Evolutionary conservation across 148 eudicot species (phyloP).

Genomic region (Nepenthes gracilis): DNA sequence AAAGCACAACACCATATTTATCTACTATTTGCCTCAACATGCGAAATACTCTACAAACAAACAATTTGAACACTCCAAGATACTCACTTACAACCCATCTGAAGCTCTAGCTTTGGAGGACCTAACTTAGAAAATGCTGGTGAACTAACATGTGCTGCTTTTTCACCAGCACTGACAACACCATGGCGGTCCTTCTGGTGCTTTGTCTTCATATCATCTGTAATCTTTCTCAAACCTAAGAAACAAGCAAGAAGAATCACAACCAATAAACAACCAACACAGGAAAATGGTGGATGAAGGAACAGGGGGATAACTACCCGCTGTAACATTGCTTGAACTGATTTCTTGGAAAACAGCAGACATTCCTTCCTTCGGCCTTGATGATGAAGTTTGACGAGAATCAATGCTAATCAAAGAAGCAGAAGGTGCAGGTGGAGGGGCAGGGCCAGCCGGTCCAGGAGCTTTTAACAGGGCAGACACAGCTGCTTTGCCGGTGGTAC

Average conservation of each 20-base stretch:
- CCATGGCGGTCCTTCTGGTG: constrained; percentile 76
- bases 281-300: neutral
- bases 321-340: constrained; percentile 55
- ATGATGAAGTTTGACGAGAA: constrained; percentile 59
- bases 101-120: constrained; percentile 93
- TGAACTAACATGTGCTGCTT: constrained; percentile 32
- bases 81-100: constrained; percentile 97
- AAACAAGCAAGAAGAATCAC: constrained; percentile 8
- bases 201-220: constrained; percentile 89
- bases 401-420: constrained; percentile 63
- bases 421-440: constrained; percentile 84
- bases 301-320: constrained; percentile 34
- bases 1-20: neutral
- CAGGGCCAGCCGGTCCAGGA: constrained; percentile 43
- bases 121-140: constrained; percentile 58
- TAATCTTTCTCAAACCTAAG: constrained; percentile 82
- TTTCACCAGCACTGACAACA: constrained; percentile 53
- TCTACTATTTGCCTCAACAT: neutral
- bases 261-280: constrained; percentile 2
- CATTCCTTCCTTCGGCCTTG: constrained; percentile 77
- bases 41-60: neutral
- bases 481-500: constrained; percentile 49
- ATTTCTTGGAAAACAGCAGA: constrained; percentile 85
- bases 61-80: neutral
- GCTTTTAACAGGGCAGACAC: constrained; percentile 55